Conservation (phyloP, 106 monocot species). For the Narthecium ossifragum region DNA sequence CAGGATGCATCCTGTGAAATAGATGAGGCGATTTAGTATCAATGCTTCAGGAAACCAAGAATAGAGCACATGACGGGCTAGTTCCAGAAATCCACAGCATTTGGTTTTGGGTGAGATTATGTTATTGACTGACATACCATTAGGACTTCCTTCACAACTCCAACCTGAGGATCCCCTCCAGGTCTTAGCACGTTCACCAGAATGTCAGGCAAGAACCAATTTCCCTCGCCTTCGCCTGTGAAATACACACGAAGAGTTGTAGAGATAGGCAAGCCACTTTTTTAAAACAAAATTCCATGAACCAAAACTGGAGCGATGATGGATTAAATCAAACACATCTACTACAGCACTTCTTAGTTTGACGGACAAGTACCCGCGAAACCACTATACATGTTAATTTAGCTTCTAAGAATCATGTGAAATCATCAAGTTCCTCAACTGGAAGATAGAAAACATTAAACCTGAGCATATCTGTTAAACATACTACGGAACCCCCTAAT, state of each 20-base stretch:
- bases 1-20: slow-evolving; percentile 70
- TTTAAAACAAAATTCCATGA: not conserved
- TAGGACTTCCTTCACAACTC: slow-evolving; percentile 63
- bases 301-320: not conserved
- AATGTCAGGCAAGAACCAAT: slow-evolving; percentile 68
- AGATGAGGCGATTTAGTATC: not conserved
- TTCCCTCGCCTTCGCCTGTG: slow-evolving; percentile 75
- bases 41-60: not conserved
- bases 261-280: not conserved
- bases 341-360: too few relatives aligned
- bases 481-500: too few relatives aligned
- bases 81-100: not conserved
- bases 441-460: too few relatives aligned
- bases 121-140: slow-evolving; percentile 28
- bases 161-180: slow-evolving; percentile 58
- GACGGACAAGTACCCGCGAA: too few relatives aligned
- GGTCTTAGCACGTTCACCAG: slow-evolving; percentile 58
- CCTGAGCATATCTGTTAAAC: too few relatives aligned
- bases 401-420: too few relatives aligned
- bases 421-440: too few relatives aligned
- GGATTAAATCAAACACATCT: not conserved
- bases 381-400: too few relatives aligned
- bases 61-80: not conserved
- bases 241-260: not conserved
- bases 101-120: too few relatives aligned